A percentile compares a stretch with the other conserved stretches of the same genome.
Evolutionary conservation across 1,139 yeast species (phyloP).

Genomic region (Blastobotrys serpentis): DNA sequence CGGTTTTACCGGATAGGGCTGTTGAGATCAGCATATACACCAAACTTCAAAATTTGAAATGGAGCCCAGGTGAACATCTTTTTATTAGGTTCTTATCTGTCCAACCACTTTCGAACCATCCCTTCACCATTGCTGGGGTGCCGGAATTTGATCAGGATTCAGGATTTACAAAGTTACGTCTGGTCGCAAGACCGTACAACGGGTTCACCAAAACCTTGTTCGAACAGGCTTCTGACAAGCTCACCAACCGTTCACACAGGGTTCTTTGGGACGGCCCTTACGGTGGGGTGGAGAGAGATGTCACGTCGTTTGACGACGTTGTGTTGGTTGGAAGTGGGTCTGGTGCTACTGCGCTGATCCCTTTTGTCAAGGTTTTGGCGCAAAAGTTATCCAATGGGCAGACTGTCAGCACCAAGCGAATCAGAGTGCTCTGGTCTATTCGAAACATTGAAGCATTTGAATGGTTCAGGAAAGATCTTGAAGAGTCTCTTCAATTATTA

Average conservation of each 20-base stretch:
- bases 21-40: conserved; percentile 48
- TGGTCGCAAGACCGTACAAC: conserved; percentile 50
- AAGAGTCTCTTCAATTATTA: conserved; percentile 17
- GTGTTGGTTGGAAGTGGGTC: conserved; percentile 44
- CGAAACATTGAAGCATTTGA: conserved; percentile 41
- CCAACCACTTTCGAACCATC: conserved; percentile 56
- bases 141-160: conserved; percentile 33
- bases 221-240: conserved; percentile 27
- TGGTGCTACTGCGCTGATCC: conserved; percentile 56
- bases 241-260: conserved; percentile 25
- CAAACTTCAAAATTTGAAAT: conserved; percentile 37
- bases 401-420: conserved; percentile 17
- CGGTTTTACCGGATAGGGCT: conserved; percentile 38
- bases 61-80: conserved; percentile 65
- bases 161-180: conserved; percentile 40
- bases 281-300: conserved; percentile 57
- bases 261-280: conserved; percentile 63
- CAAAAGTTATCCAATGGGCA: conserved; percentile 13
- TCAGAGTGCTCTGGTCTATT: conserved; percentile 54
- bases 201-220: conserved; percentile 50
- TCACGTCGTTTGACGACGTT: conserved; percentile 50
- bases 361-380: conserved; percentile 42
- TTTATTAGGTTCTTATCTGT: conserved; percentile 51
- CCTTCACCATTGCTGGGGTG: conserved; percentile 55
- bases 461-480: conserved; percentile 50